These are phyloP conservation scores for Lentinula detonsa DNA, from an alignment of 768 basidiomycete species.

Conservation along the genomic window DNA sequence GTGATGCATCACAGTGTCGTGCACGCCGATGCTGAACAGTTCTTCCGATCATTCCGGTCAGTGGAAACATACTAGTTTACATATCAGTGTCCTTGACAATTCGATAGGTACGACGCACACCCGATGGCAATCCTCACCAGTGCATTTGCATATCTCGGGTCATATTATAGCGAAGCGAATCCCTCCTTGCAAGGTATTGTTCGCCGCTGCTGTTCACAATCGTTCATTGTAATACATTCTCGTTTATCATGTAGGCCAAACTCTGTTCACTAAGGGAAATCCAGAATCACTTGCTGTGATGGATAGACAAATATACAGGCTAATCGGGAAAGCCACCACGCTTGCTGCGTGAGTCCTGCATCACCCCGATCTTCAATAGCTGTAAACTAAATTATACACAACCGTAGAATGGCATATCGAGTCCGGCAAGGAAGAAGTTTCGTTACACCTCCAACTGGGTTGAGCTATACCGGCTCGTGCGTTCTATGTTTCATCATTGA, in stretches of 20 bases:
- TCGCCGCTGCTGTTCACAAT: constrained; percentile 9
- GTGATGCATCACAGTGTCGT: constrained; percentile 70
- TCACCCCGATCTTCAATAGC: neutral
- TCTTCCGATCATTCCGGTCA: constrained; percentile 64
- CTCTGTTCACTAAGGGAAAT: constrained; percentile 67
- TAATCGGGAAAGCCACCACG: constrained; percentile 86
- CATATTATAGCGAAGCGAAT: constrained; percentile 84
- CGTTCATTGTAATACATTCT: neutral
- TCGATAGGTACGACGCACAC: constrained; percentile 78
- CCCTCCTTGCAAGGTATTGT: constrained; percentile 70
- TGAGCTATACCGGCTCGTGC: constrained; percentile 81
- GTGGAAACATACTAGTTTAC: constrained; percentile 7
- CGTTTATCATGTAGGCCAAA: constrained; percentile 50
- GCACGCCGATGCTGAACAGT: constrained; percentile 63
- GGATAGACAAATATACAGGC: constrained; percentile 88
- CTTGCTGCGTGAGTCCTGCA: constrained; percentile 65
- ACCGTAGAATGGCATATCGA: constrained; percentile 80
- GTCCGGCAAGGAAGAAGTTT: constrained; percentile 88
- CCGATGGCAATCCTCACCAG: constrained; percentile 89
- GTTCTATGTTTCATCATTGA: constrained; percentile 17
- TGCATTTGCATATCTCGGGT: constrained; percentile 83
- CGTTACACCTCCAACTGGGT: constrained; percentile 73
- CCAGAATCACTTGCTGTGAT: constrained; percentile 64
- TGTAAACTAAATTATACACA: neutral
- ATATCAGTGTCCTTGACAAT: neutral